phyloP scores from a whole-genome alignment of 1,284 basidiomycete genomes.

The Pseudozyma pruni region DNA sequence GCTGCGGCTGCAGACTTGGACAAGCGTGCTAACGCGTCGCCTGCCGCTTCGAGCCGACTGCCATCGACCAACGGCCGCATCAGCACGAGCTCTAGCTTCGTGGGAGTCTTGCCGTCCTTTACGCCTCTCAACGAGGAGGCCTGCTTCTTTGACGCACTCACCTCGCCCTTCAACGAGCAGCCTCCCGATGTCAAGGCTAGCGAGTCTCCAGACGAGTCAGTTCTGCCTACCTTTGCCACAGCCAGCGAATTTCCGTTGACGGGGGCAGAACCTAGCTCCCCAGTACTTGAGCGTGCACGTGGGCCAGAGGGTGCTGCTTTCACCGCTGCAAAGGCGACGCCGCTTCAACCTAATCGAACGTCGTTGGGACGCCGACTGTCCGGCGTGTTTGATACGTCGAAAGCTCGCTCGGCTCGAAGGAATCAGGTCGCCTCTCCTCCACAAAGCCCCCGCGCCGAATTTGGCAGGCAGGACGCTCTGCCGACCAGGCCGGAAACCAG shows the following conservation, averaged over 20 bases:
- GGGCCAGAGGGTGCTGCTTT: slow-evolving; percentile 8
- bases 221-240: slow-evolving; percentile 26
- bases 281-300: slow-evolving; percentile 3
- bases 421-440: slow-evolving; percentile 7
- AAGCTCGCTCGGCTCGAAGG: slow-evolving; percentile 1
- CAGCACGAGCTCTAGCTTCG: slow-evolving; percentile 14
- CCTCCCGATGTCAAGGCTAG: slow-evolving; percentile 2
- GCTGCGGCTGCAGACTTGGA: slow-evolving; percentile 26
- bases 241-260: slow-evolving; percentile 10
- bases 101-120: slow-evolving; percentile 12
- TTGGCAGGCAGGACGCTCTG: not conserved
- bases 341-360: not conserved
- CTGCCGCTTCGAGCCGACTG: slow-evolving; percentile 3
- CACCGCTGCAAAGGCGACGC: not conserved
- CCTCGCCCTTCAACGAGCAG: slow-evolving; percentile 17
- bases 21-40: slow-evolving; percentile 17
- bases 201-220: slow-evolving; percentile 11
- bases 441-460: slow-evolving; percentile 7
- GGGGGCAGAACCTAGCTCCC: slow-evolving; percentile 2
- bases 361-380: slow-evolving; percentile 31
- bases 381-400: slow-evolving; percentile 17
- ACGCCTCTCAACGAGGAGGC: slow-evolving; percentile 28
- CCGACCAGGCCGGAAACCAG: slow-evolving; percentile 31
- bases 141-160: slow-evolving; percentile 33
- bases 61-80: slow-evolving; percentile 3